phyloP scores from a whole-genome alignment of 1,284 basidiomycete genomes.

The Boletus semigastroideus region DNA sequence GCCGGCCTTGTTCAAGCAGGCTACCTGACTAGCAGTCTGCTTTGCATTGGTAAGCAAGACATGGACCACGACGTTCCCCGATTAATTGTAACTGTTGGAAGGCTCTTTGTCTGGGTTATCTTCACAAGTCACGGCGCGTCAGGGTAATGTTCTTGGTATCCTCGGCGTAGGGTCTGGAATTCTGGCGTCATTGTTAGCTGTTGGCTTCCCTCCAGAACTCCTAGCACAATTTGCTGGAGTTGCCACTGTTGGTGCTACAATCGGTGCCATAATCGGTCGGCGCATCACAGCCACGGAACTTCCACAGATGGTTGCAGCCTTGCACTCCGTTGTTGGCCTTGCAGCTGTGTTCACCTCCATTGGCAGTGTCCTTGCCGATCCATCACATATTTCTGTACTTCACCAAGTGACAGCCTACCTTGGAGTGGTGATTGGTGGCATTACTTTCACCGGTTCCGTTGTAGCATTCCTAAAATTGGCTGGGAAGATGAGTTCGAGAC shows the following conservation, averaged over 20 bases:
- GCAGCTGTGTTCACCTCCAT: conserved; percentile 84
- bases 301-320: conserved; percentile 74
- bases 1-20: conserved; percentile 84
- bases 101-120: conserved; percentile 72
- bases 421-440: conserved; percentile 77
- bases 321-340: conserved; percentile 82
- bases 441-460: conserved; percentile 81
- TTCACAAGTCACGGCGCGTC: conserved; percentile 76
- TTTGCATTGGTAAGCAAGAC: conserved; percentile 68
- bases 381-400: conserved; percentile 62
- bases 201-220: conserved; percentile 74
- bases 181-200: conserved; percentile 74
- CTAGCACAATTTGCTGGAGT: conserved; percentile 77
- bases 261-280: conserved; percentile 72
- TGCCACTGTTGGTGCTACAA: conserved; percentile 63
- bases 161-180: conserved; percentile 81
- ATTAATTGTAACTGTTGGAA: conserved; percentile 28
- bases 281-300: conserved; percentile 83
- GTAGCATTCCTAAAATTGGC: conserved; percentile 88
- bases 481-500: conserved; percentile 72
- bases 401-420: conserved; percentile 83
- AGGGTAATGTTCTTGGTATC: conserved; percentile 81
- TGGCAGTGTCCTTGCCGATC: conserved; percentile 71
- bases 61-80: background rate
- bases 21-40: conserved; percentile 76